Evolutionary conservation across 805 yeast species (phyloP).

Genomic region (Myxozyma geophila): DNA sequence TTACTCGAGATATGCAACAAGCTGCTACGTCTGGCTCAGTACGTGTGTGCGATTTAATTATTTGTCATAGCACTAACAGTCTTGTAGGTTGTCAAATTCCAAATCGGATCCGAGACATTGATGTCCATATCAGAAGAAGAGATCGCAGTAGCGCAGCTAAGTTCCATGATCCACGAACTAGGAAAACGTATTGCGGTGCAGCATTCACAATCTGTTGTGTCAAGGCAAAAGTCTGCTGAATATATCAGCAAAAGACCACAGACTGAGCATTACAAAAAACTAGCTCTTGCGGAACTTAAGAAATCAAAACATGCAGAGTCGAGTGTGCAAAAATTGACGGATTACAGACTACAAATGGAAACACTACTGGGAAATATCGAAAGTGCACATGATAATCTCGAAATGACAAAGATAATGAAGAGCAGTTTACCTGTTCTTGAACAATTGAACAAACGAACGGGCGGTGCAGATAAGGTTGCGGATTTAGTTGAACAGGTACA

Average conservation of each 20-base stretch:
- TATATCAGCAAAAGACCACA: slow-evolving; percentile 11
- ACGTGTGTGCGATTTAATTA: background rate
- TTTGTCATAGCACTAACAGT: background rate
- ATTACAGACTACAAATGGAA: slow-evolving; percentile 22
- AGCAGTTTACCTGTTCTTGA: slow-evolving; percentile 56
- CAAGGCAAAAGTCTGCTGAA: slow-evolving; percentile 17
- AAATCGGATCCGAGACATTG: slow-evolving; percentile 4
- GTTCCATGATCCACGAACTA: slow-evolving; percentile 6
- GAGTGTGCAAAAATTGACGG: slow-evolving; percentile 2
- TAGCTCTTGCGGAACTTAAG: slow-evolving; percentile 24
- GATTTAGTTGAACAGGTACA: slow-evolving; percentile 50
- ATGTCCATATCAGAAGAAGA: slow-evolving; percentile 30
- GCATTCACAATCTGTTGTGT: background rate
- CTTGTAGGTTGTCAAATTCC: slow-evolving; percentile 9
- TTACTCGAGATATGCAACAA: slow-evolving; percentile 26
- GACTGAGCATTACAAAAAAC: slow-evolving; percentile 11
- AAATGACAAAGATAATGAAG: slow-evolving; percentile 40
- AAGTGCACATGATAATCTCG: slow-evolving; percentile 25
- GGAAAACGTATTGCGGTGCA: slow-evolving; percentile 9
- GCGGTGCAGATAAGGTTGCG: slow-evolving; percentile 52
- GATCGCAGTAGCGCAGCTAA: slow-evolving; percentile 19
- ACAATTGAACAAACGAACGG: slow-evolving; percentile 49
- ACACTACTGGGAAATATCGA: slow-evolving; percentile 19
- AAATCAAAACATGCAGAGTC: slow-evolving; percentile 21
- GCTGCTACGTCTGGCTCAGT: slow-evolving; percentile 11